Percentiles rank a stretch among this genome's conserved stretches.
These are phyloP conservation scores for Delphinella strobiligena DNA, from an alignment of 2,329 filamentous ascomycete genomes.

Conservation along the genomic window DNA sequence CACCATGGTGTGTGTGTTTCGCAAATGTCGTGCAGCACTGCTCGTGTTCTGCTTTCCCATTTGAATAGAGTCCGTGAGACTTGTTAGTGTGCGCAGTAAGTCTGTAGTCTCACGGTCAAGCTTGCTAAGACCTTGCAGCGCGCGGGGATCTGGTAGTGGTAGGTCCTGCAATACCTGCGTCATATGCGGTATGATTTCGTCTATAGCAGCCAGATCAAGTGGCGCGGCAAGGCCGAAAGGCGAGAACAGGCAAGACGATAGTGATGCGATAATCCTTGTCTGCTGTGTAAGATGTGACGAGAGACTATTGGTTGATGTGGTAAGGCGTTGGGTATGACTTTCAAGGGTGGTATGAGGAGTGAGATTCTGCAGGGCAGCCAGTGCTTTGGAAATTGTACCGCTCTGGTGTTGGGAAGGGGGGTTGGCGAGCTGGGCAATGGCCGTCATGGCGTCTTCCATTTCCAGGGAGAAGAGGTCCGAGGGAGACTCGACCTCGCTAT, in stretches of 20 bases:
- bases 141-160: constrained; percentile 52
- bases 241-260: constrained; percentile 59
- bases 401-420: constrained; percentile 18
- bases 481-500: constrained; percentile 1
- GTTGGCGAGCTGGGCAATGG: constrained; percentile 20
- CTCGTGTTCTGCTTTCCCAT: constrained; percentile 85
- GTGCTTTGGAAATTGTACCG: constrained; percentile 18
- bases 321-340: constrained; percentile 20
- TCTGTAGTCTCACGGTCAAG: constrained; percentile 55
- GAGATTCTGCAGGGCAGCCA: constrained; percentile 21
- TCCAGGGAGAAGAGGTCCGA: constrained; percentile 24
- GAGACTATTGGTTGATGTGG: constrained; percentile 30
- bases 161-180: constrained; percentile 53
- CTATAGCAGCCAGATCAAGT: constrained; percentile 52
- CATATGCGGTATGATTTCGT: constrained; percentile 57
- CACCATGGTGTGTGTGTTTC: constrained; percentile 73
- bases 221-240: constrained; percentile 53
- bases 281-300: constrained; percentile 66
- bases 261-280: constrained; percentile 60
- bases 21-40: constrained; percentile 66
- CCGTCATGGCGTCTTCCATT: constrained; percentile 22
- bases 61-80: constrained; percentile 81
- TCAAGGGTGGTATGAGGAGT: constrained; percentile 22
- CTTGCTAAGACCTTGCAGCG: constrained; percentile 54
- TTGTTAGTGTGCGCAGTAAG: constrained; percentile 68